Conservation (phyloP, 1,139 yeast species). For the Pneumocystis wakefieldiae region DNA sequence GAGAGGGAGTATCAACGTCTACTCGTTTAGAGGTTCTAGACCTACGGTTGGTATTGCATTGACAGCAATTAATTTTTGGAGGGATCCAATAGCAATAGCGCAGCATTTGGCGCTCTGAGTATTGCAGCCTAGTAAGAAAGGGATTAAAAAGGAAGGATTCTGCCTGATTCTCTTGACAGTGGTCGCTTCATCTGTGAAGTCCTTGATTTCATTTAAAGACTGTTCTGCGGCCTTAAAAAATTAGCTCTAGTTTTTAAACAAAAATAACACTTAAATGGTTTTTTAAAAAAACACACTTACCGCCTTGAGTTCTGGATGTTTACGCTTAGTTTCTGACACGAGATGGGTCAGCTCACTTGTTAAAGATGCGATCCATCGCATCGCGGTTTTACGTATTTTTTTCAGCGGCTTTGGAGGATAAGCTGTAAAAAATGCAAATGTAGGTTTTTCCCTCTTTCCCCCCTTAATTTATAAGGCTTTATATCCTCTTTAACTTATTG, state of each 20-base stretch:
- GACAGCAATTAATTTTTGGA: conserved; percentile 42
- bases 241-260: neutral
- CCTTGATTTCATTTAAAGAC: neutral
- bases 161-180: conserved; percentile 22
- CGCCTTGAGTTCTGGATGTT: conserved; percentile 48
- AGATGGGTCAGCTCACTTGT: conserved; percentile 43
- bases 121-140: conserved; percentile 59
- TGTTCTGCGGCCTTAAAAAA: neutral
- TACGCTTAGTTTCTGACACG: conserved; percentile 54
- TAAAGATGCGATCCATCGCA: neutral
- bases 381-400: neutral
- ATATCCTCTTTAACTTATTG: too few relatives aligned
- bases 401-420: neutral
- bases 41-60: conserved; percentile 27
- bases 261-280: conserved; percentile 1
- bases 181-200: neutral
- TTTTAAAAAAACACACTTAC: conserved; percentile 20
- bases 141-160: conserved; percentile 43
- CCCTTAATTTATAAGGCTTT: too few relatives aligned
- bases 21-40: too few relatives aligned
- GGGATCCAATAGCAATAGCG: conserved; percentile 52
- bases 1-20: neutral
- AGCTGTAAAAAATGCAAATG: too few relatives aligned
- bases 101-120: conserved; percentile 63
- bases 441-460: too few relatives aligned